phyloP scores from a whole-genome alignment of 441 rosid genomes.

The Populus hybrid region DNA sequence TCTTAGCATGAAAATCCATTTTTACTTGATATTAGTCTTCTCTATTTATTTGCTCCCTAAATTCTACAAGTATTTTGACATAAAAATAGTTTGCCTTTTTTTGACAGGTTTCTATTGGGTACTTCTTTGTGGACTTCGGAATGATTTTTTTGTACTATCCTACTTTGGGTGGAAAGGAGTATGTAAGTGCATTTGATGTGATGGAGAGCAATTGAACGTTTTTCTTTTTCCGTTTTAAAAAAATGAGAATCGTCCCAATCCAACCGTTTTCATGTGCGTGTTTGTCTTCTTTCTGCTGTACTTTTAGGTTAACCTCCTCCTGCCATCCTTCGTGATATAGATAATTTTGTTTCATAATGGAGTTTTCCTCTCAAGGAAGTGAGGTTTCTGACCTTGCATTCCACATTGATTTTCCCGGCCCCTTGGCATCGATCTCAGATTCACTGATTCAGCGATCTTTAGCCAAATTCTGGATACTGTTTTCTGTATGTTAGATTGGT shows the following conservation, averaged over 20 bases:
- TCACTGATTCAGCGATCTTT: background rate
- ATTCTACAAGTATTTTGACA: background rate
- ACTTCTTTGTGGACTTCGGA: slow-evolving; percentile 42
- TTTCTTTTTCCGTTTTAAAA: background rate
- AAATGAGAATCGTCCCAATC: background rate
- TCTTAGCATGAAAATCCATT: background rate
- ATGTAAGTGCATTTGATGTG: slow-evolving; percentile 31
- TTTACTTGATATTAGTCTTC: background rate
- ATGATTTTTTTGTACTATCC: slow-evolving; percentile 54
- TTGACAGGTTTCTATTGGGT: slow-evolving; percentile 47
- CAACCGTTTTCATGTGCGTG: background rate
- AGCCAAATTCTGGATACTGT: background rate
- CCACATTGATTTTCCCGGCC: background rate
- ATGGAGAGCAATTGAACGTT: background rate
- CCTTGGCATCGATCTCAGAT: background rate
- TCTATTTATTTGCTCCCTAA: background rate
- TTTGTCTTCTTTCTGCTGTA: background rate
- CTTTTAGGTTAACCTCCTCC: background rate
- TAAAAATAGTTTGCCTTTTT: background rate
- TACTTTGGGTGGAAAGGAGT: slow-evolving; percentile 47
- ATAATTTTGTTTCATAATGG: slow-evolving; percentile 1
- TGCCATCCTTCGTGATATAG: background rate
- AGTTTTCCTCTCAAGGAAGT: background rate
- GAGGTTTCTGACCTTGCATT: background rate
- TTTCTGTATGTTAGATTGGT: background rate